Evolutionary conservation across 1,139 yeast species (phyloP).

Genomic region (Debaryomyces sp.): DNA sequence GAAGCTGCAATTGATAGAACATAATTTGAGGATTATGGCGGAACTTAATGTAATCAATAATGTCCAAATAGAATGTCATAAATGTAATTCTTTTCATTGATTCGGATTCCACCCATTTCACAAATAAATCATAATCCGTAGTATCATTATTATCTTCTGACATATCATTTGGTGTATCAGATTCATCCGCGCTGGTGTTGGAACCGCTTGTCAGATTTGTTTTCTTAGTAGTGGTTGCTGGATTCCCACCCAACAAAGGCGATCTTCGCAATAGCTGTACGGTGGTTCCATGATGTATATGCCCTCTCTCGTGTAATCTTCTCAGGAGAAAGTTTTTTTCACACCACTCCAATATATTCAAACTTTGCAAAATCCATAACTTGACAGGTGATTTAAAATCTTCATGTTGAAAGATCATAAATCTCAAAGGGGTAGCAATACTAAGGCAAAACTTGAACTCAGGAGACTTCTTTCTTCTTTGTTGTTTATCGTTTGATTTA

Average conservation of each 20-base stretch:
- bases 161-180: slow-evolving; percentile 28
- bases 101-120: slow-evolving; percentile 76
- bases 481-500: slow-evolving; percentile 21
- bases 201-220: slow-evolving; percentile 22
- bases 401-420: slow-evolving; percentile 59
- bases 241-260: slow-evolving; percentile 74
- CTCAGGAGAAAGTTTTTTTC: slow-evolving; percentile 67
- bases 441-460: slow-evolving; percentile 32
- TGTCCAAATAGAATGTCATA: slow-evolving; percentile 79
- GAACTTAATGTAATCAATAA: slow-evolving; percentile 77
- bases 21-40: slow-evolving; percentile 72
- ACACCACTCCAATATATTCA: slow-evolving; percentile 62
- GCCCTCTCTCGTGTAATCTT: slow-evolving; percentile 71
- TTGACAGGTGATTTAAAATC: slow-evolving; percentile 64
- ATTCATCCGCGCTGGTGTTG: slow-evolving; percentile 32
- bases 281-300: slow-evolving; percentile 76
- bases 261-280: slow-evolving; percentile 73
- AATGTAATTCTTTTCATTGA: slow-evolving; percentile 76
- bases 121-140: slow-evolving; percentile 34
- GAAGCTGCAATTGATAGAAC: slow-evolving; percentile 72
- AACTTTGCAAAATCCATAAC: slow-evolving; percentile 68
- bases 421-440: slow-evolving; percentile 65
- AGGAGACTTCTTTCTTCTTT: slow-evolving; percentile 20
- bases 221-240: slow-evolving; percentile 31
- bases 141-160: slow-evolving; percentile 20